A percentile compares a stretch with the other conserved stretches of the same genome.
These are phyloP conservation scores for Cryphonectria carpinicola DNA, from an alignment of 2,329 filamentous ascomycete species.

Conservation along the genomic window DNA sequence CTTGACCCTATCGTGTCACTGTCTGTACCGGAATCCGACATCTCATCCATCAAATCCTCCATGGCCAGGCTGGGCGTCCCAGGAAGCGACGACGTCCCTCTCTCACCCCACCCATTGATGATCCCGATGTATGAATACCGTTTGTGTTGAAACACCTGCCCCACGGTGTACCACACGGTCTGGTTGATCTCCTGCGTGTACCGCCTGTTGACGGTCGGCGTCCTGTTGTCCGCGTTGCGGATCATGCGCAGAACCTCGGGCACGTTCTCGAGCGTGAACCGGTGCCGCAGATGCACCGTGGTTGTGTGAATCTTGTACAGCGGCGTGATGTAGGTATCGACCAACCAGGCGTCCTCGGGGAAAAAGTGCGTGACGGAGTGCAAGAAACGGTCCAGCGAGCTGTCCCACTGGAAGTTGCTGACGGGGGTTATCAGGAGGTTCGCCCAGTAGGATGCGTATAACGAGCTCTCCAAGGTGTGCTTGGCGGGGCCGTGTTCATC, in stretches of 20 bases:
- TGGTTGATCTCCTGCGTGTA: conserved; percentile 41
- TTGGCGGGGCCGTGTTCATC: conserved; percentile 60
- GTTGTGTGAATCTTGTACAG: conserved; percentile 54
- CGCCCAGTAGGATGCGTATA: conserved; percentile 78
- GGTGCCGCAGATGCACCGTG: conserved; percentile 36
- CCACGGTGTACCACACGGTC: conserved; percentile 68
- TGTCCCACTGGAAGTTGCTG: conserved; percentile 57
- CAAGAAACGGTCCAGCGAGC: conserved; percentile 67
- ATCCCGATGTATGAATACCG: conserved; percentile 80
- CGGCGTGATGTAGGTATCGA: conserved; percentile 70
- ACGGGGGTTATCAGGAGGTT: conserved; percentile 58
- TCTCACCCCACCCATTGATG: conserved; percentile 82
- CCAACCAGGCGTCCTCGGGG: conserved; percentile 72
- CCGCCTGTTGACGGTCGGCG: conserved; percentile 40
- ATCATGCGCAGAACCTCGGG: conserved; percentile 45
- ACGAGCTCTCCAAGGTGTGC: conserved; percentile 52
- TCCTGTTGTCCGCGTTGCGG: conserved; percentile 48
- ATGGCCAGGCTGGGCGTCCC: conserved; percentile 33
- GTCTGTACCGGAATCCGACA: conserved; percentile 62
- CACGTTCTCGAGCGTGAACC: conserved; percentile 41
- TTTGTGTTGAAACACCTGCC: conserved; percentile 82
- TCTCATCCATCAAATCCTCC: conserved; percentile 40
- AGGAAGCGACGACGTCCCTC: conserved; percentile 34
- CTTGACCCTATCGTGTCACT: conserved; percentile 56
- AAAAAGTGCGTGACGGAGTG: conserved; percentile 67